Conservation (phyloP, 331 rosid species). For the Phaseolus coccineus region DNA sequence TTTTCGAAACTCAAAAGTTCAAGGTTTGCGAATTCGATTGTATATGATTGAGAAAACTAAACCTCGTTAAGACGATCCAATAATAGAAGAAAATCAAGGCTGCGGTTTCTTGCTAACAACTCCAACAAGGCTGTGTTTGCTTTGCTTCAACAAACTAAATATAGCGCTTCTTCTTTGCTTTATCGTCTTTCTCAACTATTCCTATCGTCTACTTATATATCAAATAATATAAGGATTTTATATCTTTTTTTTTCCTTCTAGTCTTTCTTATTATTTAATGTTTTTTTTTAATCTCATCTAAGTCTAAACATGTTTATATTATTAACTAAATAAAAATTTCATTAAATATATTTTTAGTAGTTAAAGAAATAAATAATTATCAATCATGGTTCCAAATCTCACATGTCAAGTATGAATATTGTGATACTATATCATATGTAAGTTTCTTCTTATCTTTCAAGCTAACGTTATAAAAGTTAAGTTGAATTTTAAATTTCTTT, state of each 20-base stretch:
- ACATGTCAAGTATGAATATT: too few species aligned
- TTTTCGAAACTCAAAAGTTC: constrained; percentile 1
- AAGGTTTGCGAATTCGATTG: constrained; percentile 6
- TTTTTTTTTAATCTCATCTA: too few species aligned
- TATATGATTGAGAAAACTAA: not conserved
- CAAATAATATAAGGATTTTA: not conserved
- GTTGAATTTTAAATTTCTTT: too few species aligned
- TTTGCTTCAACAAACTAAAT: constrained; percentile 39
- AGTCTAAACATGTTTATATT: too few species aligned
- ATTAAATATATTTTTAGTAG: too few species aligned
- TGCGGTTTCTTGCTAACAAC: constrained; percentile 34
- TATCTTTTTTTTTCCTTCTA: not conserved
- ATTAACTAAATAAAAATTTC: too few species aligned
- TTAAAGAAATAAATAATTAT: too few species aligned
- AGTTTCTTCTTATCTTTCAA: too few species aligned
- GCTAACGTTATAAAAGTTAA: too few species aligned
- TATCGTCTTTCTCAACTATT: not conserved
- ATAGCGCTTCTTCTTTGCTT: constrained; percentile 9
- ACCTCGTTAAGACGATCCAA: constrained; percentile 53
- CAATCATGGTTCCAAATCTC: too few species aligned
- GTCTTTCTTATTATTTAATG: too few species aligned
- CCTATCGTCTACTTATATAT: not conserved
- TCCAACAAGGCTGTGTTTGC: constrained; percentile 40
- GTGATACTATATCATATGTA: too few species aligned
- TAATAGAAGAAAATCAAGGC: constrained; percentile 41